phyloP scores from a whole-genome alignment of 2,329 filamentous ascomycete species.

The Hypoxylon sp. region DNA sequence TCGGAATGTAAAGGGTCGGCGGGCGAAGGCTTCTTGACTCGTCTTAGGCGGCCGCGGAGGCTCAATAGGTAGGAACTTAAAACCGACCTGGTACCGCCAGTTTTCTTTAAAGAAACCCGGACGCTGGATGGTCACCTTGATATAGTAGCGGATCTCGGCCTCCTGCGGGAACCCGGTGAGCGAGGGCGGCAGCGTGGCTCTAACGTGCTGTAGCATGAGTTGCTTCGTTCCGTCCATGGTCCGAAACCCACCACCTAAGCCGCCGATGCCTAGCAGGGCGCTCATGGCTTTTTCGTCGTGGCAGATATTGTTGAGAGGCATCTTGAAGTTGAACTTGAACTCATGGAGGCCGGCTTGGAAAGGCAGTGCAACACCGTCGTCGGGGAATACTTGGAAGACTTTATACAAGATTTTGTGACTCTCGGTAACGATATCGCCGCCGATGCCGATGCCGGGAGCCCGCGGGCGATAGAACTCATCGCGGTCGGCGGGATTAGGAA shows the following conservation, averaged over 20 bases:
- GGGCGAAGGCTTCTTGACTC: constrained; percentile 86
- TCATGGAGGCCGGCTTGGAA: constrained; percentile 77
- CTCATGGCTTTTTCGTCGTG: constrained; percentile 68
- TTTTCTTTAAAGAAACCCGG: constrained; percentile 93
- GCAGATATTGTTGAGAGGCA: constrained; percentile 83
- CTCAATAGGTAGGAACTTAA: constrained; percentile 95
- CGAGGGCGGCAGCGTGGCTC: constrained; percentile 88
- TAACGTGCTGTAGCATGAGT: constrained; percentile 79
- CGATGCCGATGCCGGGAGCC: constrained; percentile 48
- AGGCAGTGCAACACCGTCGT: constrained; percentile 61
- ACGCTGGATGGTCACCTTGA: constrained; percentile 95
- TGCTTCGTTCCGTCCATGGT: constrained; percentile 76
- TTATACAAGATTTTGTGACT: constrained; percentile 83
- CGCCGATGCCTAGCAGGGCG: constrained; percentile 68
- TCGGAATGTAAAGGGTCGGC: constrained; percentile 75
- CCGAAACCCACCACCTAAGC: constrained; percentile 67
- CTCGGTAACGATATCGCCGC: constrained; percentile 66
- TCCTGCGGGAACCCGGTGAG: constrained; percentile 88
- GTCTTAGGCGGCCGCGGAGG: constrained; percentile 79
- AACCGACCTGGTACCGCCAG: constrained; percentile 75
- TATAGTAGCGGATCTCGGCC: constrained; percentile 92
- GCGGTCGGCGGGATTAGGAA: constrained; percentile 62
- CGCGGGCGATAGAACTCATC: constrained; percentile 52
- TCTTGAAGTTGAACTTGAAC: constrained; percentile 84
- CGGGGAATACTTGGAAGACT: constrained; percentile 80